phyloP scores from a whole-genome alignment of 1,284 basidiomycete genomes.

The Phellopilus nigrolimitatus region DNA sequence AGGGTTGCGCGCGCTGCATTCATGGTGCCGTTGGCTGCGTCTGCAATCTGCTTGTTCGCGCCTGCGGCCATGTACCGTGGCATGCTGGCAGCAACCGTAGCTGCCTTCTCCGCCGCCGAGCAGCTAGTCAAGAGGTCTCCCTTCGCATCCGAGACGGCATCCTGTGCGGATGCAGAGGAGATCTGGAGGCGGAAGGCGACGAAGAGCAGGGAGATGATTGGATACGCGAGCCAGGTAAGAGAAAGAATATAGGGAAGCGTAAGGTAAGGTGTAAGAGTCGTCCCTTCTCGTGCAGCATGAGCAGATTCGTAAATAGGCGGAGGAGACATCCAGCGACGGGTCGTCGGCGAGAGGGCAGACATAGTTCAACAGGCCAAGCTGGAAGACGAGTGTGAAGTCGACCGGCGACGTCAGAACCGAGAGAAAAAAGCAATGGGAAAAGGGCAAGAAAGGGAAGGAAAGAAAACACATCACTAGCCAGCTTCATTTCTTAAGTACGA shows the following conservation, averaged over 20 bases:
- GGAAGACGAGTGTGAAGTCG: constrained; percentile 31
- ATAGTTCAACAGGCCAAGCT: constrained; percentile 28
- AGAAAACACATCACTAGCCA: constrained; percentile 3
- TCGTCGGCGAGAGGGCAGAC: constrained; percentile 28
- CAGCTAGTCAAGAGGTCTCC: constrained; percentile 73
- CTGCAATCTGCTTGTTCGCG: constrained; percentile 74
- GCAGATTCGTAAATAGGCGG: constrained; percentile 52
- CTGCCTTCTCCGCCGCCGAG: constrained; percentile 76
- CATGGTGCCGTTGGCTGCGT: constrained; percentile 75
- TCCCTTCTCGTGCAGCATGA: constrained; percentile 36
- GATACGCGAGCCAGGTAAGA: constrained; percentile 80
- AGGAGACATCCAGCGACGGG: constrained; percentile 39
- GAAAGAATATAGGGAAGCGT: constrained; percentile 77
- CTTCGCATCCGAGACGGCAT: constrained; percentile 66
- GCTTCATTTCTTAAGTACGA: constrained; percentile 9
- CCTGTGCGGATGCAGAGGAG: constrained; percentile 67
- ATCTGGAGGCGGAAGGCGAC: constrained; percentile 77
- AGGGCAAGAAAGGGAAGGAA: constrained; percentile 5
- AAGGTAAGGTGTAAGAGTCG: constrained; percentile 75
- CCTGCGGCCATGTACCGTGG: constrained; percentile 84
- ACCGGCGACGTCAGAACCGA: constrained; percentile 40
- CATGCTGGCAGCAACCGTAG: constrained; percentile 76
- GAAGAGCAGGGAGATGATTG: constrained; percentile 82
- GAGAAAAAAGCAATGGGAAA: constrained; percentile 4
- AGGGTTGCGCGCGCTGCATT: constrained; percentile 71